These are phyloP conservation scores for Geotrichum cucujoidarum DNA, from an alignment of 1,139 yeast species.

Conservation along the genomic window DNA sequence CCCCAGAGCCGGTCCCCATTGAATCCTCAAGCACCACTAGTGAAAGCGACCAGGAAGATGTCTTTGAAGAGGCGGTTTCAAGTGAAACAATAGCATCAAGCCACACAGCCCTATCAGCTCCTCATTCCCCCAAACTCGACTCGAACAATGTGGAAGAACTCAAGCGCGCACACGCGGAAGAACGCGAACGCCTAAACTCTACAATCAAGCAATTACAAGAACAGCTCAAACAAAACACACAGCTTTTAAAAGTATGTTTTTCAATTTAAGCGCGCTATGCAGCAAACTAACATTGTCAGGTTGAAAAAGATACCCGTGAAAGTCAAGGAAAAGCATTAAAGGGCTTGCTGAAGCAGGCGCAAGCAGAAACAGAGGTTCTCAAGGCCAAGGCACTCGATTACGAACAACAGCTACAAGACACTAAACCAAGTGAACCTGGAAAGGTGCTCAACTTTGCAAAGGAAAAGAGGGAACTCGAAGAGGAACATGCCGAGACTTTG, in stretches of 20 bases:
- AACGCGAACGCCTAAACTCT: neutral
- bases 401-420: constrained; percentile 5
- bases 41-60: no score
- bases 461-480: constrained; percentile 11
- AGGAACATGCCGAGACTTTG: constrained; percentile 7
- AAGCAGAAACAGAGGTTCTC: constrained; percentile 10
- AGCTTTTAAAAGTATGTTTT: constrained; percentile 7
- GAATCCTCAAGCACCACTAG: no score
- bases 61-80: no score
- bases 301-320: constrained; percentile 14
- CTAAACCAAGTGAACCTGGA: neutral
- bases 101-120: no score
- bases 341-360: constrained; percentile 10
- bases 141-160: constrained; percentile 4
- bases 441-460: constrained; percentile 1
- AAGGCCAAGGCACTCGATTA: neutral
- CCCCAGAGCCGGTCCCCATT: no score
- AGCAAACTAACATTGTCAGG: neutral
- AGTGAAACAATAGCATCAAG: no score
- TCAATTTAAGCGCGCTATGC: neutral
- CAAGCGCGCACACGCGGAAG: constrained; percentile 1
- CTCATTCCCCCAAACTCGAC: no score
- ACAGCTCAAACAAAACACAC: constrained; percentile 9
- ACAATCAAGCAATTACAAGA: constrained; percentile 1
- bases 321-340: constrained; percentile 14